Evolutionary conservation across 2,329 filamentous ascomycete genomes (phyloP).

Genomic region (Balansia obtecta): DNA sequence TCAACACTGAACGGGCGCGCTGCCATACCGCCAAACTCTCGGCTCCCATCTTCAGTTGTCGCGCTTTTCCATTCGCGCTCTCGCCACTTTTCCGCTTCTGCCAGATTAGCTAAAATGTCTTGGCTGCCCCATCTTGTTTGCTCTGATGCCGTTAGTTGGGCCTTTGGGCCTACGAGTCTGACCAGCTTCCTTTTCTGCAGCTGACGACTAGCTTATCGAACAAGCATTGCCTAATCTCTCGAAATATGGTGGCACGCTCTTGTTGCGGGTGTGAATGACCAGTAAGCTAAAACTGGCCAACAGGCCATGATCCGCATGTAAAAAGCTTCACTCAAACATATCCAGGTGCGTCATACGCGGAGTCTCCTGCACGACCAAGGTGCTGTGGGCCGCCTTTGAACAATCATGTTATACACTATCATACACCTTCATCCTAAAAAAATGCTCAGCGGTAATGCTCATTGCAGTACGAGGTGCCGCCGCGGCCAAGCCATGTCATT

Average conservation of each 20-base stretch:
- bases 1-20: background rate
- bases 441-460: background rate
- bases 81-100: background rate
- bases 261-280: too few species aligned
- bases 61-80: background rate
- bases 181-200: background rate
- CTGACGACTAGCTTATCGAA: background rate
- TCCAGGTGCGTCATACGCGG: background rate
- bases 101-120: background rate
- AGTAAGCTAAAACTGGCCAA: too few species aligned
- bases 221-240: background rate
- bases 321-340: too few species aligned
- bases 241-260: too few species aligned
- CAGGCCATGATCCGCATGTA: too few species aligned
- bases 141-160: background rate
- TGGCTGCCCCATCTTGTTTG: background rate
- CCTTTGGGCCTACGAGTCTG: background rate
- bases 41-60: background rate
- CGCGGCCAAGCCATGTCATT: background rate
- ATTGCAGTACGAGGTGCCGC: background rate
- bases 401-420: slow-evolving; percentile 2
- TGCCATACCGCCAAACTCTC: background rate
- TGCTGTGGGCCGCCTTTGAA: background rate
- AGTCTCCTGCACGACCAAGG: background rate
- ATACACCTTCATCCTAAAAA: background rate